Percentiles rank a stretch among this genome's conserved stretches.
phyloP scores from a whole-genome alignment of 2,329 filamentous ascomycete genomes.

The Elsinoe necatrix region DNA sequence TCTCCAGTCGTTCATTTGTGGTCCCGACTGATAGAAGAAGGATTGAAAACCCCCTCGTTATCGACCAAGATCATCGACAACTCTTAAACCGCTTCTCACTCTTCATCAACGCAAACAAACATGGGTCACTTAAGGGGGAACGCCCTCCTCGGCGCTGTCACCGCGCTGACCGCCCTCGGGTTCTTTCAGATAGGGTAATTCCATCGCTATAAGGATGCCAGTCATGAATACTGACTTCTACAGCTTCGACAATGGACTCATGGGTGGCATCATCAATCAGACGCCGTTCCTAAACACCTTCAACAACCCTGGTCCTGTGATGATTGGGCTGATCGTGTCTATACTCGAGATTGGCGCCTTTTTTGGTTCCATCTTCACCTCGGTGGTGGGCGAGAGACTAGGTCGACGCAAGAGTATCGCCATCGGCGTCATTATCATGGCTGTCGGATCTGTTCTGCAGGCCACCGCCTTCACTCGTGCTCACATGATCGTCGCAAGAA shows the following conservation, averaged over 20 bases:
- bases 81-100: background rate
- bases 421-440: constrained; percentile 38
- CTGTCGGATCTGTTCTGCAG: constrained; percentile 23
- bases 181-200: constrained; percentile 44
- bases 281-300: constrained; percentile 37
- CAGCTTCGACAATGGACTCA: constrained; percentile 19
- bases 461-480: constrained; percentile 21
- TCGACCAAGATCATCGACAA: background rate
- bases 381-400: constrained; percentile 37
- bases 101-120: background rate
- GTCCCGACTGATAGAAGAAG: constrained; percentile 5
- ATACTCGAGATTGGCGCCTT: constrained; percentile 42
- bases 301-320: constrained; percentile 17
- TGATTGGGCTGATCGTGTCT: constrained; percentile 41
- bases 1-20: constrained; percentile 12
- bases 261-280: constrained; percentile 32
- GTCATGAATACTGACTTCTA: background rate
- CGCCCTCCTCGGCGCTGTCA: constrained; percentile 37
- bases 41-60: background rate
- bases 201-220: constrained; percentile 32
- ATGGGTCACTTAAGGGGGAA: constrained; percentile 29
- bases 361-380: constrained; percentile 33
- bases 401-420: constrained; percentile 39
- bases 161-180: constrained; percentile 38
- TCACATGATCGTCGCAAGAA: constrained; percentile 22